These are phyloP conservation scores for Collybia nuda DNA, from an alignment of 768 basidiomycete species.

Conservation along the genomic window DNA sequence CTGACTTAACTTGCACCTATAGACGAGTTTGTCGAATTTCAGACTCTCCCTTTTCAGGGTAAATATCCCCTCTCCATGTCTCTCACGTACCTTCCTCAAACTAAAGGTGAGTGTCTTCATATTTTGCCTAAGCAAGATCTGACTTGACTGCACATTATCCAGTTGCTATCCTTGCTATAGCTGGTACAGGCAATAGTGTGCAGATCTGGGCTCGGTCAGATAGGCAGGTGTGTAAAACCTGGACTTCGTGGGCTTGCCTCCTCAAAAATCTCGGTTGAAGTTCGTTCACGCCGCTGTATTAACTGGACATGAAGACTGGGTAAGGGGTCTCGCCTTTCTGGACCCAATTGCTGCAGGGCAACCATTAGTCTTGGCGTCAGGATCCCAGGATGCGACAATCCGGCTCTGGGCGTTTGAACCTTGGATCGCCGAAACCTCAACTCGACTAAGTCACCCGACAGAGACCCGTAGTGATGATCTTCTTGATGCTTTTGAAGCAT, in stretches of 20 bases:
- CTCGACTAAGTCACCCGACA: constrained; percentile 11
- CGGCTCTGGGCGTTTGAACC: constrained; percentile 86
- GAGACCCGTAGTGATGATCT: constrained; percentile 64
- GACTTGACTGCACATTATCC: not conserved
- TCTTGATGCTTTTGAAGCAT: constrained; percentile 85
- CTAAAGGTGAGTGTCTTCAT: constrained; percentile 49
- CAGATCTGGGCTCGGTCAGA: constrained; percentile 76
- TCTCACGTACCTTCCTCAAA: constrained; percentile 61
- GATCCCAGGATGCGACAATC: constrained; percentile 93
- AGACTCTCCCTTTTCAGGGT: constrained; percentile 63
- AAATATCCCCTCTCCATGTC: constrained; percentile 77
- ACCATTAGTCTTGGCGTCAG: constrained; percentile 82
- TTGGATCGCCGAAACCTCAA: constrained; percentile 31
- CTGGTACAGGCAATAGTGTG: constrained; percentile 77
- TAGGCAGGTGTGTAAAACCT: constrained; percentile 39
- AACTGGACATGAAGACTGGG: constrained; percentile 95
- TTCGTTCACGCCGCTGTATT: constrained; percentile 61
- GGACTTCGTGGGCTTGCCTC: not conserved
- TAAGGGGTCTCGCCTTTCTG: constrained; percentile 76
- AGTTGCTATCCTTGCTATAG: constrained; percentile 78
- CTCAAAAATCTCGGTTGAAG: constrained; percentile 27
- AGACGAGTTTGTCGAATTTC: constrained; percentile 44
- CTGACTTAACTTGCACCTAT: constrained; percentile 3
- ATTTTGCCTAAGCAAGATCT: not conserved
- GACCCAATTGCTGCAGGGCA: constrained; percentile 27